Evolutionary conservation across 2,329 filamentous ascomycete species (phyloP).

Genomic region (Cladosporium austrohemisphaericum): DNA sequence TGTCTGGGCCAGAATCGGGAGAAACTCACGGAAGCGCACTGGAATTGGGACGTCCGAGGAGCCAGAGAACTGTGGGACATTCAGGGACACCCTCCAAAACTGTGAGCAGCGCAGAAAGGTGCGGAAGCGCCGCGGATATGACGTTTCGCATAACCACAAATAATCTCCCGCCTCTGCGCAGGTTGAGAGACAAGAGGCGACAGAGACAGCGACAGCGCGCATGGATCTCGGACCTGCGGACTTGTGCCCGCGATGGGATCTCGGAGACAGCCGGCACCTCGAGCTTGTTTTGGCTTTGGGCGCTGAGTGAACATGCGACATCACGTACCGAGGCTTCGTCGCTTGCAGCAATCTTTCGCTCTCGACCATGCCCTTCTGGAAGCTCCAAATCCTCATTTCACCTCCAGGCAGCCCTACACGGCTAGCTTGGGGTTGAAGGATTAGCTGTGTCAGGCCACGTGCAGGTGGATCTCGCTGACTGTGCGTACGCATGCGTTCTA

Average conservation of each 20-base stretch:
- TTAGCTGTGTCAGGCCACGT: not conserved
- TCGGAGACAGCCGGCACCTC: not conserved
- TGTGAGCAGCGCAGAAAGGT: too few relatives aligned
- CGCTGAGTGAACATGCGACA: not conserved
- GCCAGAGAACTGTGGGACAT: too few relatives aligned
- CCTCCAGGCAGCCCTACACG: too few relatives aligned
- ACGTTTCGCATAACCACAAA: not conserved
- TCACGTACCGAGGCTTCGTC: not conserved
- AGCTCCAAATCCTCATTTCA: too few relatives aligned
- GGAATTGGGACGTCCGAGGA: too few relatives aligned
- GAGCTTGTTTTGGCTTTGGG: too few relatives aligned
- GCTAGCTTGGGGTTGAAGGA: too few relatives aligned
- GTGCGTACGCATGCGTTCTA: not conserved
- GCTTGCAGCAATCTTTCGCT: not conserved
- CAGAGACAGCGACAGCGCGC: not conserved
- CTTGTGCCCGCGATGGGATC: not conserved
- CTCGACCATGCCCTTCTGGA: too few relatives aligned
- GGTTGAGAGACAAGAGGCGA: too few relatives aligned
- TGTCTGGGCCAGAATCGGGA: not conserved
- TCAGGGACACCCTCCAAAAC: too few relatives aligned
- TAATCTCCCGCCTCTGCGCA: not conserved
- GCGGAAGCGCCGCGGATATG: conserved; percentile 6
- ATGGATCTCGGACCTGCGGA: not conserved
- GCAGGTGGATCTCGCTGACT: conserved; percentile 1
- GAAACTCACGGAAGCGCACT: conserved; percentile 2